phyloP scores from a whole-genome alignment of 2,329 filamentous ascomycete species.

The Penicillium sp. region DNA sequence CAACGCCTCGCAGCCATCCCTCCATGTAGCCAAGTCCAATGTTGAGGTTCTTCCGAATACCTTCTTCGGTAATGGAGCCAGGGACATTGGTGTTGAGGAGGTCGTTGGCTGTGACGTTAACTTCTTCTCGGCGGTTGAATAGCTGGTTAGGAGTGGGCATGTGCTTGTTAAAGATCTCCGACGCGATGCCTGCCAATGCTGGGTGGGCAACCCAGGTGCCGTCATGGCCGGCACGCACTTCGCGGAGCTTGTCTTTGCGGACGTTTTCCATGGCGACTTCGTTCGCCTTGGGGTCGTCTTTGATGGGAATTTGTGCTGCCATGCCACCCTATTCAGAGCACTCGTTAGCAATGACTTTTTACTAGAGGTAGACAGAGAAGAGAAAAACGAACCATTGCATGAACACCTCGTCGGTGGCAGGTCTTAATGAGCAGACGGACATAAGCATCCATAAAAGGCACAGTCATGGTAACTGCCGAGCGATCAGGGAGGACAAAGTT shows the following conservation, averaged over 20 bases:
- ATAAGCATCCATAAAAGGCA: constrained; percentile 97
- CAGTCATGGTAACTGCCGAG: constrained; percentile 89
- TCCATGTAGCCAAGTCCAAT: constrained; percentile 99
- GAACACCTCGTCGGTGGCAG: constrained; percentile 93
- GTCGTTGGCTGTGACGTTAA: constrained; percentile 79
- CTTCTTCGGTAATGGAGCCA: constrained; percentile 84
- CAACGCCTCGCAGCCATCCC: constrained; percentile 90
- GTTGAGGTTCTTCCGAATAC: constrained; percentile 95
- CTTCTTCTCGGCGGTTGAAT: constrained; percentile 84
- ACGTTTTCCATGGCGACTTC: constrained; percentile 92
- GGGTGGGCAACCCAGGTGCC: constrained; percentile 98
- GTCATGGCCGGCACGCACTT: constrained; percentile 92
- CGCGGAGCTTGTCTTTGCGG: constrained; percentile 90
- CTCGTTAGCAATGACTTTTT: too few species aligned
- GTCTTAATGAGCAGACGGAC: constrained; percentile 97
- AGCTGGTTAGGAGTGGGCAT: constrained; percentile 99
- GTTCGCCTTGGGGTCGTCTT: constrained; percentile 86
- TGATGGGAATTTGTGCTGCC: constrained; percentile 98
- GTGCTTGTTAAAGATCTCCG: constrained; percentile 93
- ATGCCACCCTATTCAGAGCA: constrained; percentile 64
- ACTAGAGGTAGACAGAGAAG: neutral
- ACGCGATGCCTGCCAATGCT: constrained; percentile 80
- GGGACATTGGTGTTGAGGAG: constrained; percentile 98
- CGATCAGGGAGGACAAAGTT: constrained; percentile 93
- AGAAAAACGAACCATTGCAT: constrained; percentile 68